Base-by-base conservation (phyloP, 352 stramenopile genomes). In the Aphanomyces astaci region DNA sequence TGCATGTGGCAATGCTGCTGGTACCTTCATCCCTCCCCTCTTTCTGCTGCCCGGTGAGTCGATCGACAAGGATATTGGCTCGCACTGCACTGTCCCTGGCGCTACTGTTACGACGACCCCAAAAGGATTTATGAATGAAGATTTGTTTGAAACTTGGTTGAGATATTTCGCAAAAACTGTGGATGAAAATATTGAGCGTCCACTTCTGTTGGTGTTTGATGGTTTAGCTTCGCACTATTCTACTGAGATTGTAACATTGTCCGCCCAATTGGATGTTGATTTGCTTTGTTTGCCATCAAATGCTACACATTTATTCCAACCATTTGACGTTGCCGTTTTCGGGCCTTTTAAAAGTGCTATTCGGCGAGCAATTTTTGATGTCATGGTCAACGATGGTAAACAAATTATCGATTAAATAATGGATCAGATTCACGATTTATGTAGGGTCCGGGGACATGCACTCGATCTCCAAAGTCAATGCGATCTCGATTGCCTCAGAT, bases 41-140 rank as follows among this genome's bases (percentile, higher is more conserved):
- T 76, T 75, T 36, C 53, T 79, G 1, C 15, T 76, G 0, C 64
- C 60, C 15, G 71, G 71, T 27, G 40, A 72, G 24, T 28, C 30
- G 46, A 65, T 63, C 30, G 36, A 22, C 9, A 15, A 53, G 24
- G 7, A 3, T 46, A 11, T 68, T 2, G 19, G 9, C 24, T 13
- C 40, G 5, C 24, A 46, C 4, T 66, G 64, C 13, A 5, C 15
- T 0, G 19, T 70, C 0, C 51, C 60, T 3, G 57, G 57, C 36
- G 64, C 64, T 1, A 24, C 45, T 5, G 27, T 76, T 0, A 74
- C 75, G 11, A 76, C 72, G 0, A 59, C 70, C 0, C 5, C 57
- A 7, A 71, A 45, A 22, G 64, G 57, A 1, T 75, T 75, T 70
- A 75, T 72, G 52, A 70, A 31, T 2, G 28, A 31, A 7, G 13